A percentile compares a stretch with the other conserved stretches of the same genome.
Evolutionary conservation across 108 stramenopile species (phyloP).

Genomic region (Nannochloropsis salina): DNA sequence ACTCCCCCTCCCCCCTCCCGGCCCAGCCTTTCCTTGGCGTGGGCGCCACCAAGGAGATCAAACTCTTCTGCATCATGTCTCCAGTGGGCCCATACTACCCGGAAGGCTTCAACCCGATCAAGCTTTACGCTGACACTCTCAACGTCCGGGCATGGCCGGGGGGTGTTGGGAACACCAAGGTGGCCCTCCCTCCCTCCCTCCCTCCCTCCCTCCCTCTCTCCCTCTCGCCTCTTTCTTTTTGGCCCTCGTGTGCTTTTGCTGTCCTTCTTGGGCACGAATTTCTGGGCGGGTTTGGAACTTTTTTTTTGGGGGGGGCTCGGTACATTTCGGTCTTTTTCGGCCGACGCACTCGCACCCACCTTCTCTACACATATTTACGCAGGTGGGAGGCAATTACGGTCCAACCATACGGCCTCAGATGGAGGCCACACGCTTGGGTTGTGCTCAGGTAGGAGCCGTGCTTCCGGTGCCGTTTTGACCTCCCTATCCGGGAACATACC

Average conservation of each 20-base stretch:
- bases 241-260: neutral
- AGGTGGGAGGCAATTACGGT: constrained; percentile 88
- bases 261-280: neutral
- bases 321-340: too few species aligned
- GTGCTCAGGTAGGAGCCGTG: constrained; percentile 34
- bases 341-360: neutral
- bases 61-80: constrained; percentile 71
- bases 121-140: constrained; percentile 69
- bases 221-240: neutral
- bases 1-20: neutral
- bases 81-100: constrained; percentile 90
- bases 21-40: constrained; percentile 68
- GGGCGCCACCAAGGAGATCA: constrained; percentile 60
- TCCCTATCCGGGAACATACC: too few species aligned
- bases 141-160: constrained; percentile 93
- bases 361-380: constrained; percentile 26
- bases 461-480: too few species aligned
- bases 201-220: neutral
- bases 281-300: neutral
- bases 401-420: constrained; percentile 73
- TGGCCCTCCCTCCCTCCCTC: neutral
- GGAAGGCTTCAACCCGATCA: constrained; percentile 82
- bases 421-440: constrained; percentile 65
- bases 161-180: constrained; percentile 64
- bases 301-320: neutral